Percentiles rank a stretch among this genome's conserved stretches.
Conservation (phyloP, 306 rosid genomes). For the Dryas octopetala region DNA sequence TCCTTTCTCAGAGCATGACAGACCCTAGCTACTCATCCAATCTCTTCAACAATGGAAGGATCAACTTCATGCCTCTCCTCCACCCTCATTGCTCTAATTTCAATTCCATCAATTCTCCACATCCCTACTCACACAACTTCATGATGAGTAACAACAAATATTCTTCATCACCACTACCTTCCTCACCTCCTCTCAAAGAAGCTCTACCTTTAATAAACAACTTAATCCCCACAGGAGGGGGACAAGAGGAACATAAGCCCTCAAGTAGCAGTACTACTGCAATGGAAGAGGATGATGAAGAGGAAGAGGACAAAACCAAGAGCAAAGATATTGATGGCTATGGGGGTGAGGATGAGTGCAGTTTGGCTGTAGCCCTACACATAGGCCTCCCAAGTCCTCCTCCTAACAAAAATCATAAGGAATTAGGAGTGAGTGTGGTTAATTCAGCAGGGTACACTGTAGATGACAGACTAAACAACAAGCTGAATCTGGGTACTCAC, state of each 20-base stretch:
- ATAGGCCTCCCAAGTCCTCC: constrained; percentile 63
- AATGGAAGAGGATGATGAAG: neutral
- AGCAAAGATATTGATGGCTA: constrained; percentile 16
- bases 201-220: constrained; percentile 72
- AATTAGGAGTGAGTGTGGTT: constrained; percentile 20
- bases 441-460: constrained; percentile 14
- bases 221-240: constrained; percentile 22
- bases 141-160: neutral
- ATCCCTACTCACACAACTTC: constrained; percentile 1
- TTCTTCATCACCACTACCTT: constrained; percentile 1
- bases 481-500: constrained; percentile 30
- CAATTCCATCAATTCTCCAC: constrained; percentile 1
- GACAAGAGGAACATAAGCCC: constrained; percentile 24
- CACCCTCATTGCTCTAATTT: constrained; percentile 24
- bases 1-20: constrained; percentile 41
- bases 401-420: neutral
- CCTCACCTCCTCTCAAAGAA: constrained; percentile 46
- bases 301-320: constrained; percentile 3
- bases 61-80: constrained; percentile 52
- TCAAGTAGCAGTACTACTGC: constrained; percentile 1
- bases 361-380: constrained; percentile 45
- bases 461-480: constrained; percentile 34
- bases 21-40: constrained; percentile 50
- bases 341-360: constrained; percentile 8
- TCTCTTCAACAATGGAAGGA: constrained; percentile 39